These are phyloP conservation scores for Trichosporon coremiiforme DNA, from an alignment of 1,284 basidiomycete genomes.

Conservation along the genomic window DNA sequence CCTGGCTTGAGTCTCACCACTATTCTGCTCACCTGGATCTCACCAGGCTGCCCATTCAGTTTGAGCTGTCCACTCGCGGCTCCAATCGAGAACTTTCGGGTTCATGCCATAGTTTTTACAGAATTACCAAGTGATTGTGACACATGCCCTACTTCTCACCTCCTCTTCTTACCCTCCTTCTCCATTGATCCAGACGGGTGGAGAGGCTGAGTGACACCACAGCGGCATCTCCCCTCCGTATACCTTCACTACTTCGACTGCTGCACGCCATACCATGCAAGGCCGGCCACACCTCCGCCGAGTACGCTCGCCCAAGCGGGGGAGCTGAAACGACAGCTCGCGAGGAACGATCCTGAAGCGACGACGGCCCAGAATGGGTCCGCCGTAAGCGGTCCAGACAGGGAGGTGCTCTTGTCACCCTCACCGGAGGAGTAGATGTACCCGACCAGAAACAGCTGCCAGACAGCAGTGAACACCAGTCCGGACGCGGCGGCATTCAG, in stretches of 20 bases:
- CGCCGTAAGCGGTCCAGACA: slow-evolving; percentile 51
- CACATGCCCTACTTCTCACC: too few relatives aligned
- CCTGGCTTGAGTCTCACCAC: too few relatives aligned
- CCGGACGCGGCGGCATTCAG: slow-evolving; percentile 64
- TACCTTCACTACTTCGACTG: slow-evolving; percentile 15
- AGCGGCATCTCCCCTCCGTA: too few relatives aligned
- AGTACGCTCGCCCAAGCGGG: slow-evolving; percentile 55
- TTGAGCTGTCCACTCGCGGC: too few relatives aligned
- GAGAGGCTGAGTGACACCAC: too few relatives aligned
- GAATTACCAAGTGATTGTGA: too few relatives aligned
- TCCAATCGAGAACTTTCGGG: too few relatives aligned
- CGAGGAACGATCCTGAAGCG: slow-evolving; percentile 48
- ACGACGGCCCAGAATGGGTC: slow-evolving; percentile 60
- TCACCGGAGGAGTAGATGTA: slow-evolving; percentile 51
- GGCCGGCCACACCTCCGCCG: slow-evolving; percentile 53
- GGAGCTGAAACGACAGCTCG: slow-evolving; percentile 49
- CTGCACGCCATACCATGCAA: slow-evolving; percentile 57
- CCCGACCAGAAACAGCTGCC: slow-evolving; percentile 58
- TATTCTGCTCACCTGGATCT: too few relatives aligned
- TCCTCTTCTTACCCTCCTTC: too few relatives aligned
- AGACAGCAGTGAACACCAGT: slow-evolving; percentile 63
- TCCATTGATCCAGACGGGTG: too few relatives aligned
- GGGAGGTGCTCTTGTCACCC: slow-evolving; percentile 34
- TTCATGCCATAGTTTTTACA: too few relatives aligned
- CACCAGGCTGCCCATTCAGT: too few relatives aligned